Evolutionary conservation across 805 yeast genomes (phyloP), one percentile per base, ranked within the genome.

Genomic region (Schwanniomyces sp.): DNA sequence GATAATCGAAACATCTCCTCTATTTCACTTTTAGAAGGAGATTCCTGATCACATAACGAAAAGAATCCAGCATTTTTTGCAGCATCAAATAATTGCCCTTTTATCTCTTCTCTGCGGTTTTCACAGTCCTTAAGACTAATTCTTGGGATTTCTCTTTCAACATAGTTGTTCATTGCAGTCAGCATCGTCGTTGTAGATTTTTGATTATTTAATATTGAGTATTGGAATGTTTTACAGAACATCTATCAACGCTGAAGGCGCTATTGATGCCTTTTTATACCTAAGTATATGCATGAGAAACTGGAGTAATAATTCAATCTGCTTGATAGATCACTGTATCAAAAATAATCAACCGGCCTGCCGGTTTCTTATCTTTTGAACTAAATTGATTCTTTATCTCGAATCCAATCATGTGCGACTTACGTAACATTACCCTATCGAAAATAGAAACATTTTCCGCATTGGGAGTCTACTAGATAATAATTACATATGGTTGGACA

Each of bases 21-120:
- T 9, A 67, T 64, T 37, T 63, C 66, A 5, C 36, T 48, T 28
- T 48, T 49, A 1, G 67, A 55, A 12, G 72, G 71, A n/a, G 47
- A 62, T 7, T 55, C 62, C 46, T 67, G 72, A 16, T 65, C 62
- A 47, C 55, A 57, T 10, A 67, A 53, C 17, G 58, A 55, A 52
- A 66, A 65, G 41, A 67, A 67, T 1, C 72, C 72, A 10, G 58
- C 49, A 21, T 52, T 54, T 8, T 45, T 47, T 10, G 71, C 71
- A 7, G 70, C 72, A 11, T 54, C 49, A 41, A 50, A 59, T 12
- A 67, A 45, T 43, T 67, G 61, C 12, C 50, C 45, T 45, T 63
- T 64, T 46, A 66, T 66, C 34, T 63, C 67, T 7, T 62, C 69
- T 18, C 65, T 47, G 32, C 70, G 57, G 7, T 43, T 44, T 7